phyloP scores from a whole-genome alignment of 1,284 basidiomycete species.

The Apiotrichum sp. region DNA sequence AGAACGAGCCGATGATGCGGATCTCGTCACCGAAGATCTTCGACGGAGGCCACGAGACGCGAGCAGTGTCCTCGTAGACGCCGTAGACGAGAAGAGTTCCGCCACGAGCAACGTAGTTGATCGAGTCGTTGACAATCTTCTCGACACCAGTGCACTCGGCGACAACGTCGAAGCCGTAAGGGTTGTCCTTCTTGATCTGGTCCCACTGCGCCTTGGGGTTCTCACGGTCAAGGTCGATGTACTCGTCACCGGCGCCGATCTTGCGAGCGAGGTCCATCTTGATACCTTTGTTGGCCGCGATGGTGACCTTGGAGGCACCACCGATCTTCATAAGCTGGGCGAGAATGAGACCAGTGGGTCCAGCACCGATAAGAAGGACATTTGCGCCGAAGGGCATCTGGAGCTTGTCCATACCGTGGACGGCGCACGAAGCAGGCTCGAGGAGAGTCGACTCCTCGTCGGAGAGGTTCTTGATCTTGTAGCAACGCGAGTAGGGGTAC shows the following conservation, averaged over 20 bases:
- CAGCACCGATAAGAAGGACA: constrained; percentile 60
- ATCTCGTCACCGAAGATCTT: constrained; percentile 85
- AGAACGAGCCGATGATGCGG: constrained; percentile 75
- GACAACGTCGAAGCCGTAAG: constrained; percentile 80
- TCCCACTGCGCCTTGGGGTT: constrained; percentile 73
- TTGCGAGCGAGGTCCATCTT: constrained; percentile 75
- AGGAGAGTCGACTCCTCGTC: constrained; percentile 82
- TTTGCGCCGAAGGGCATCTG: constrained; percentile 70
- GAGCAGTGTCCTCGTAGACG: constrained; percentile 62
- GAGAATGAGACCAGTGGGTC: constrained; percentile 72
- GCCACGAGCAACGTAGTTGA: constrained; percentile 70
- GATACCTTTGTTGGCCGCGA: constrained; percentile 76
- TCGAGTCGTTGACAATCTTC: constrained; percentile 68
- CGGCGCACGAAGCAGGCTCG: constrained; percentile 81
- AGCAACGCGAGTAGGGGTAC: constrained; percentile 64
- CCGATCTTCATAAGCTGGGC: constrained; percentile 79
- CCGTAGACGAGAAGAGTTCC: constrained; percentile 52
- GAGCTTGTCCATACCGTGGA: constrained; percentile 81
- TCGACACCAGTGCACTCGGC: constrained; percentile 81
- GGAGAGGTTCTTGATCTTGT: constrained; percentile 75
- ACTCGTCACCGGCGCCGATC: constrained; percentile 69
- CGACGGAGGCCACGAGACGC: constrained; percentile 73
- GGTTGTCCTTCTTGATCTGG: constrained; percentile 67
- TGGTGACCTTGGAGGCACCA: constrained; percentile 65
- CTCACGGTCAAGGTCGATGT: constrained; percentile 70